Evolutionary conservation across 768 basidiomycete genomes (phyloP).

Genomic region (Psilocybe cubensis): DNA sequence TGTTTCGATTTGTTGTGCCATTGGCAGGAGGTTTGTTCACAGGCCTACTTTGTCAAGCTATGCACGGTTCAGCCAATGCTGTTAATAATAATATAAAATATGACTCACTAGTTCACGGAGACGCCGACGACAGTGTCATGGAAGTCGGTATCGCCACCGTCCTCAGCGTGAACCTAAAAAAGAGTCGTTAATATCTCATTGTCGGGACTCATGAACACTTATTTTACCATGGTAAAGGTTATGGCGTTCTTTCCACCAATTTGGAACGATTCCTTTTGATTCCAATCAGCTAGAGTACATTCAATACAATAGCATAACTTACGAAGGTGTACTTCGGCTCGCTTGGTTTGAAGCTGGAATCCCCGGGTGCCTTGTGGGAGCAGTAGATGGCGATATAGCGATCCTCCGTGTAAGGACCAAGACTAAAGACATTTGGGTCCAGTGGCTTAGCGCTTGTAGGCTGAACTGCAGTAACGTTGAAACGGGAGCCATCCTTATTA

Average conservation of each 20-base stretch:
- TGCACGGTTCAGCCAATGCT: too few relatives aligned
- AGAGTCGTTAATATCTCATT: neutral
- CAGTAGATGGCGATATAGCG: conserved; percentile 11
- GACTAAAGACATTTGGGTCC: conserved; percentile 10
- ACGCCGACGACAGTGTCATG: conserved; percentile 16
- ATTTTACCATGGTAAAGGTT: conserved; percentile 13
- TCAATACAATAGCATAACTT: neutral
- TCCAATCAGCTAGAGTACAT: neutral
- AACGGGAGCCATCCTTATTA: neutral
- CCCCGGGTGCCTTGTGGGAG: conserved; percentile 8
- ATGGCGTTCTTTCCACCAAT: conserved; percentile 12
- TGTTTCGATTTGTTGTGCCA: too few relatives aligned
- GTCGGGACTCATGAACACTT: neutral
- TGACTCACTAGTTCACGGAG: conserved; percentile 10
- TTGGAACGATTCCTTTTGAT: conserved; percentile 9
- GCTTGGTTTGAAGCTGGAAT: neutral
- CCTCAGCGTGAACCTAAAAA: conserved; percentile 13
- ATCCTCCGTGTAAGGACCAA: conserved; percentile 8
- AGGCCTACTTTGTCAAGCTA: too few relatives aligned
- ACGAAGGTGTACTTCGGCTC: conserved; percentile 7
- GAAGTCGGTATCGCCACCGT: conserved; percentile 11
- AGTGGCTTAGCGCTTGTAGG: neutral
- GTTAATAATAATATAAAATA: too few relatives aligned
- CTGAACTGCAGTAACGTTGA: conserved; percentile 1
- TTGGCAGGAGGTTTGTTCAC: too few relatives aligned